A percentile compares a stretch with the other conserved stretches of the same genome.
Conservation (phyloP, 805 yeast species). For the Ogataea methanolica region DNA sequence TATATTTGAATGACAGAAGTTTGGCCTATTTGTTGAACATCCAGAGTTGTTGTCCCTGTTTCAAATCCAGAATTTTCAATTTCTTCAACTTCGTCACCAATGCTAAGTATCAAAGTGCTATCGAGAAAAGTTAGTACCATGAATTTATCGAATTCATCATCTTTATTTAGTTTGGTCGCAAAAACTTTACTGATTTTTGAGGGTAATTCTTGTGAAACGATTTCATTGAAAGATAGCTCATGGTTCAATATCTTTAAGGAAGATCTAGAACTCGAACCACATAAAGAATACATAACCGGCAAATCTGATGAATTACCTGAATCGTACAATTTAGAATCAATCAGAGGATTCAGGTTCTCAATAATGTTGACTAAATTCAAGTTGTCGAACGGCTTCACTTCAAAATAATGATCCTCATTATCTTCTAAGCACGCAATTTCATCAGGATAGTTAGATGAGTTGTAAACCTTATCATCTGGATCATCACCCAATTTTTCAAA, state of each 20-base stretch:
- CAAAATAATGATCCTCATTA: constrained; percentile 15
- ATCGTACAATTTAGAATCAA: constrained; percentile 35
- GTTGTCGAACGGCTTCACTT: constrained; percentile 44
- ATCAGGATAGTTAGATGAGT: constrained; percentile 32
- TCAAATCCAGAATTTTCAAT: constrained; percentile 57
- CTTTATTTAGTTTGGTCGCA: constrained; percentile 47
- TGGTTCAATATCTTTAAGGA: constrained; percentile 44
- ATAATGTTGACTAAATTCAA: constrained; percentile 52
- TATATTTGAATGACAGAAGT: constrained; percentile 69
- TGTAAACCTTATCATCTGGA: constrained; percentile 31
- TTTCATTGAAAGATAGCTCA: constrained; percentile 55
- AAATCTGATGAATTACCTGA: constrained; percentile 29
- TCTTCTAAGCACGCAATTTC: constrained; percentile 27
- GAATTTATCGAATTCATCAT: constrained; percentile 52
- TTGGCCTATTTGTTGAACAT: constrained; percentile 63
- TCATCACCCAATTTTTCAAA: constrained; percentile 70
- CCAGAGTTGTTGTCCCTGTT: constrained; percentile 54
- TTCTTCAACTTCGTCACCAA: constrained; percentile 79
- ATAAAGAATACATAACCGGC: constrained; percentile 38
- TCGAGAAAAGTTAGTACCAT: constrained; percentile 62
- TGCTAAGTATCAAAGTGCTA: constrained; percentile 66
- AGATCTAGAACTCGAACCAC: constrained; percentile 43
- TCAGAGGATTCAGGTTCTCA: constrained; percentile 50
- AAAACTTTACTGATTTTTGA: constrained; percentile 56
- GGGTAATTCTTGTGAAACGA: constrained; percentile 78